Conservation (phyloP, 2,329 filamentous ascomycete genomes). For the Scedosporium aurantiacum region DNA sequence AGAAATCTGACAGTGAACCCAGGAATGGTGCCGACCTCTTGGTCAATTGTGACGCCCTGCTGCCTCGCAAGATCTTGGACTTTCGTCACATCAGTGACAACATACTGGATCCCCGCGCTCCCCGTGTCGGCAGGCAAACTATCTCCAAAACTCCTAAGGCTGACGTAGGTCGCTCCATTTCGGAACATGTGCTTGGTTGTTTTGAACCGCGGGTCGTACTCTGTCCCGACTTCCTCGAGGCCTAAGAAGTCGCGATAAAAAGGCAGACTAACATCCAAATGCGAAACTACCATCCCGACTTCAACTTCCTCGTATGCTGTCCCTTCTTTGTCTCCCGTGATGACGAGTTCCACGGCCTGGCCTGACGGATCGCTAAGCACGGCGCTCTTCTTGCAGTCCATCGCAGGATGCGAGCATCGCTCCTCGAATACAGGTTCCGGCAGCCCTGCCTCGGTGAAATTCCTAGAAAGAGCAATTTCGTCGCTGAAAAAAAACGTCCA, state of each 20-base stretch:
- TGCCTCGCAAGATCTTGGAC: not conserved
- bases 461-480: not conserved
- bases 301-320: not conserved
- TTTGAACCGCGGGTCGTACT: not conserved
- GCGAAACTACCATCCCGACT: not conserved
- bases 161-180: not conserved
- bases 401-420: not conserved
- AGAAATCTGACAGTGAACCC: not conserved
- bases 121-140: not conserved
- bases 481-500: conserved; percentile 3
- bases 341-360: not conserved
- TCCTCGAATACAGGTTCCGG: not conserved
- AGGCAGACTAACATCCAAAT: not conserved
- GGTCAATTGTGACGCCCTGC: not conserved
- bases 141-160: not conserved
- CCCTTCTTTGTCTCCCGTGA: not conserved
- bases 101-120: conserved; percentile 1
- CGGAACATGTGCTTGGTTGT: conserved; percentile 1
- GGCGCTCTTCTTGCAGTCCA: not conserved
- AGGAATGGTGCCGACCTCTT: not conserved
- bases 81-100: not conserved
- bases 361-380: not conserved
- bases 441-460: not conserved
- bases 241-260: conserved; percentile 1
- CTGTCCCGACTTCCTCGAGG: not conserved